Evolutionary conservation across 75 land plant genomes (phyloP).

Genomic region (Selaginella tamariscina): DNA sequence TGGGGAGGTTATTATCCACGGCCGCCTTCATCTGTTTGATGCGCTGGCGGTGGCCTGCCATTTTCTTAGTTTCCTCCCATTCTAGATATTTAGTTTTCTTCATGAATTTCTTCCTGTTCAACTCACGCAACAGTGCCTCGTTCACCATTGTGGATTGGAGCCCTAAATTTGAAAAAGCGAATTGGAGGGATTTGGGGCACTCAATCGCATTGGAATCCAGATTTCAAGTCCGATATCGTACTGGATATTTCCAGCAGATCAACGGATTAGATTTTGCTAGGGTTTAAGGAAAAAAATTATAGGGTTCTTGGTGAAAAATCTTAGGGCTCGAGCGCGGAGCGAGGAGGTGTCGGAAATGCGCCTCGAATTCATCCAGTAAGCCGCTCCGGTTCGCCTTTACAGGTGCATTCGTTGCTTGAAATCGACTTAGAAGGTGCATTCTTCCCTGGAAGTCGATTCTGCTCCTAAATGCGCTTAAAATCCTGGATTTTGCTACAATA

Average conservation of each 20-base stretch:
- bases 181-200: neutral
- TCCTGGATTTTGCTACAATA: neutral
- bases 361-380: no score
- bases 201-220: neutral
- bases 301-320: neutral
- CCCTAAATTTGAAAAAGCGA: neutral
- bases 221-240: neutral
- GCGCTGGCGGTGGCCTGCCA: neutral
- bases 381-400: no score
- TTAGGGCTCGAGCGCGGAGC: neutral
- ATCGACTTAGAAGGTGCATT: no score
- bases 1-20: neutral
- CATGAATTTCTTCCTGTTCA: neutral
- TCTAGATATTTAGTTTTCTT: neutral
- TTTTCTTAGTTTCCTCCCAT: neutral
- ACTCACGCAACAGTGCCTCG: neutral
- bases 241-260: neutral
- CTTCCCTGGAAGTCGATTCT: no score
- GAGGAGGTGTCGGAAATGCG: neutral
- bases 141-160: neutral
- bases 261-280: neutral
- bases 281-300: neutral
- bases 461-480: no score
- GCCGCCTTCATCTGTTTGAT: neutral
- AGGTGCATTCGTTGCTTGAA: no score